Conservation (phyloP, 768 basidiomycete genomes). For the Phaeotremella fagi region DNA sequence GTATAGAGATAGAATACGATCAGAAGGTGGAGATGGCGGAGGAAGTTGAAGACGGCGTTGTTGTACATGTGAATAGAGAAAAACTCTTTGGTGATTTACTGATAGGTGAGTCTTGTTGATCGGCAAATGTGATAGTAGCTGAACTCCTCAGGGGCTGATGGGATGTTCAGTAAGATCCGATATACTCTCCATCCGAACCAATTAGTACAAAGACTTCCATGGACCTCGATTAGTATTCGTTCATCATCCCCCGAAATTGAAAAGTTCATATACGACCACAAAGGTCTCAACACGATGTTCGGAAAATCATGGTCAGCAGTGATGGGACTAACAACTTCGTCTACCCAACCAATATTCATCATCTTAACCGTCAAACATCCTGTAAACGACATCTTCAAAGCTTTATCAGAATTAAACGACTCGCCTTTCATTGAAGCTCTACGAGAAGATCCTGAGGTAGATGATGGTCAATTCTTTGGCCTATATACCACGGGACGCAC, state of each 20-base stretch:
- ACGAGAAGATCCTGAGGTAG: neutral
- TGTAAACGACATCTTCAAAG: neutral
- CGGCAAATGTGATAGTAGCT: neutral
- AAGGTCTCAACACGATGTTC: constrained; percentile 15
- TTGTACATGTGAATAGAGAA: constrained; percentile 2
- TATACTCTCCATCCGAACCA: neutral
- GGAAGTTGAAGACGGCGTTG: too few species aligned
- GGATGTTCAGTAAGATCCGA: constrained; percentile 18
- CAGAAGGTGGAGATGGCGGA: constrained; percentile 1
- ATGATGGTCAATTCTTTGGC: neutral
- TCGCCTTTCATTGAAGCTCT: constrained; percentile 2
- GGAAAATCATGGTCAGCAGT: constrained; percentile 18
- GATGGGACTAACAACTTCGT: neutral
- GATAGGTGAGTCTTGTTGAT: constrained; percentile 16
- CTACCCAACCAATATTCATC: neutral
- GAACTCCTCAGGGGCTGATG: constrained; percentile 27
- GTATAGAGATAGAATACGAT: constrained; percentile 10
- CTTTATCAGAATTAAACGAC: neutral
- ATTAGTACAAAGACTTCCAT: constrained; percentile 5
- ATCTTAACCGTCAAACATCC: neutral
- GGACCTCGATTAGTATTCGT: constrained; percentile 16
- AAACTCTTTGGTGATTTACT: constrained; percentile 8
- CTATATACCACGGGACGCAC: constrained; percentile 6
- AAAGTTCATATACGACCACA: constrained; percentile 5
- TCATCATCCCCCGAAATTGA: neutral